Conservation (phyloP, 164 flowering plant genomes). For the Akebia trifoliata region DNA sequence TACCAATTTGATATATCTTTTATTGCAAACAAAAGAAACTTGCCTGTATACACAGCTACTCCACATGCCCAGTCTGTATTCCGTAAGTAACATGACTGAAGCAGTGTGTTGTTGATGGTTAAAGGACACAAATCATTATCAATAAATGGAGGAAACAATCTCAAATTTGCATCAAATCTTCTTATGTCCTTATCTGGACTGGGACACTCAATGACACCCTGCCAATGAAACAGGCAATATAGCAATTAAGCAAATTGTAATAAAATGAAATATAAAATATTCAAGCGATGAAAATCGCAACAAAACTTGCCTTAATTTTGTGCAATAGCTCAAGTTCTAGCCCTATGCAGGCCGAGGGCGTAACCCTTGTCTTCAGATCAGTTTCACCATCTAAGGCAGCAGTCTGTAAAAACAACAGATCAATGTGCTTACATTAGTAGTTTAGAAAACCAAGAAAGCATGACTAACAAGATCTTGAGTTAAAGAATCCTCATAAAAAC, state of each 20-base stretch:
- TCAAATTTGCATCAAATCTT: conserved; percentile 93
- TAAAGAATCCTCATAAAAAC: not conserved
- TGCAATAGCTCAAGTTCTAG: conserved; percentile 74
- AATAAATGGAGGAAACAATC: conserved; percentile 94
- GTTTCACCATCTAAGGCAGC: conserved; percentile 97
- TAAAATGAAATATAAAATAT: not conserved
- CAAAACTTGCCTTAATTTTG: conserved; percentile 72
- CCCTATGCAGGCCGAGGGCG: conserved; percentile 89
- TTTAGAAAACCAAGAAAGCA: not conserved
- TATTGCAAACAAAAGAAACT: conserved; percentile 18
- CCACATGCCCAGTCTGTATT: conserved; percentile 99
- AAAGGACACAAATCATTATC: conserved; percentile 93
- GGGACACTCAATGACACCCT: conserved; percentile 98
- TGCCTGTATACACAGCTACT: conserved; percentile 95
- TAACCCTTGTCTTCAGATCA: conserved; percentile 83
- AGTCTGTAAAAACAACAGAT: conserved; percentile 48
- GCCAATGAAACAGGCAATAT: conserved; percentile 14
- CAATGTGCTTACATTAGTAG: not conserved
- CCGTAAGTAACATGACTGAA: conserved; percentile 95
- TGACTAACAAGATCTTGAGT: not conserved
- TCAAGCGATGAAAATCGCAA: conserved; percentile 5
- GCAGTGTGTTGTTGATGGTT: conserved; percentile 89
- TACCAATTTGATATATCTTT: not conserved
- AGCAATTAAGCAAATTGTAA: not conserved
- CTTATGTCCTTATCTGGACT: conserved; percentile 88